Base-by-base conservation (phyloP, 768 basidiomycete genomes). In the Naganishia friedmannii region DNA sequence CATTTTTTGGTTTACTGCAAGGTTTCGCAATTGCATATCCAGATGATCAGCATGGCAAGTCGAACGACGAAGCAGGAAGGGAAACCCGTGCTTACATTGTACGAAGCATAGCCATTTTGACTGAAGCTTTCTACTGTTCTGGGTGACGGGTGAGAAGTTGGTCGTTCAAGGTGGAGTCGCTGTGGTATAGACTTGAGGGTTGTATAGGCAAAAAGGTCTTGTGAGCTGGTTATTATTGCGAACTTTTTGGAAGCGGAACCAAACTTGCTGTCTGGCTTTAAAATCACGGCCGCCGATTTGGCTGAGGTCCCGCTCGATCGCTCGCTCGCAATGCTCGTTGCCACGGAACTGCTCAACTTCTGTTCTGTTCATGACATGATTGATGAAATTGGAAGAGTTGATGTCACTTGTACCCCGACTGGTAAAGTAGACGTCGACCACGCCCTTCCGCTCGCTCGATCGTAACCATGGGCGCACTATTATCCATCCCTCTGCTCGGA, bases 1-100 rank as follows among this genome's bases (percentile, higher is more conserved):
- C 94, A 85, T 95, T 97, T 85, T 90, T 92, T 26, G 96, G 92
- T 84, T 95, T 97, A 77, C 88, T 89, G 70, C 0, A 26, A 21
- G 34, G 15, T 19, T 21, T 51, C 15, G n/a, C 39, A 37, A 57
- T 19, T 45, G 8, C 21, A 21, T n/a, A 12, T n/a, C n/a, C 17
- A 7, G 55, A 26, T 34, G 45, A 39, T 55, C 29, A 57, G 55
- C 28, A 54, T 0, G 21, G 23, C 28, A 31, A 13, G 34, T n/a
- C 10, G 19, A 15, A 42, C 53, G 39, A 28, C 45, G 42, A 46
- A 51, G 26, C 17, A 10, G 12, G 34, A 37, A 42, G 21, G n/a
- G 15, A 23, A 28, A 53, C 21, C 5, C 26, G 19, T 48, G 68
- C 77, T 76, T 69, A 80, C 81, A 82, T 77, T 48, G 81, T 80